phyloP scores from a whole-genome alignment of 2,329 filamentous ascomycete genomes.

The Aspergillus arachidicola region DNA sequence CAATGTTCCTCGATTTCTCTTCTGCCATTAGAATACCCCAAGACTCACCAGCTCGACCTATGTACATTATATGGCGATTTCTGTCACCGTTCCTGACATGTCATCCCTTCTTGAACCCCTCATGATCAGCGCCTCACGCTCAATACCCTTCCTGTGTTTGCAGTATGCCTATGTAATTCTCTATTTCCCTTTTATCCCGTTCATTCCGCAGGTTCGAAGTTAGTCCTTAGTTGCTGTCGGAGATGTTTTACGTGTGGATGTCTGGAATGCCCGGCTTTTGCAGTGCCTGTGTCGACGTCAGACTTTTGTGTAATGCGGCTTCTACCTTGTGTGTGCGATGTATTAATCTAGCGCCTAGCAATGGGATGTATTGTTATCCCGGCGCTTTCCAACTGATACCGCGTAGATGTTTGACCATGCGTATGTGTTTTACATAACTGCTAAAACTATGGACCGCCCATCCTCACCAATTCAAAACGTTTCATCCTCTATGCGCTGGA shows the following conservation, averaged over 20 bases:
- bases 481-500: constrained; percentile 48
- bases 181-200: constrained; percentile 5
- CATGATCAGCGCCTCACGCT: constrained; percentile 32
- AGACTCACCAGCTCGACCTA: constrained; percentile 16
- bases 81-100: constrained; percentile 3
- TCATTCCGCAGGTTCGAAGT: constrained; percentile 38
- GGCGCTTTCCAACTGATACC: not conserved
- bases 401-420: not conserved
- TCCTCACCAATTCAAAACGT: constrained; percentile 40
- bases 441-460: not conserved
- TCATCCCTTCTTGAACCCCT: constrained; percentile 17
- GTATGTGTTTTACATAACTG: not conserved
- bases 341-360: not conserved
- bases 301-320: not conserved
- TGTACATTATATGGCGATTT: constrained; percentile 31
- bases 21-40: constrained; percentile 17
- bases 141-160: constrained; percentile 33
- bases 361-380: not conserved
- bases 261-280: constrained; percentile 5
- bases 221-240: constrained; percentile 23
- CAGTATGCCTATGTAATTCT: constrained; percentile 16
- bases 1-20: constrained; percentile 7
- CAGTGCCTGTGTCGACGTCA: not conserved
- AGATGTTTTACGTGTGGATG: constrained; percentile 10
- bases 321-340: not conserved